These are phyloP conservation scores for Coriaria nepalensis DNA, from an alignment of 306 rosid genomes.

Conservation along the genomic window DNA sequence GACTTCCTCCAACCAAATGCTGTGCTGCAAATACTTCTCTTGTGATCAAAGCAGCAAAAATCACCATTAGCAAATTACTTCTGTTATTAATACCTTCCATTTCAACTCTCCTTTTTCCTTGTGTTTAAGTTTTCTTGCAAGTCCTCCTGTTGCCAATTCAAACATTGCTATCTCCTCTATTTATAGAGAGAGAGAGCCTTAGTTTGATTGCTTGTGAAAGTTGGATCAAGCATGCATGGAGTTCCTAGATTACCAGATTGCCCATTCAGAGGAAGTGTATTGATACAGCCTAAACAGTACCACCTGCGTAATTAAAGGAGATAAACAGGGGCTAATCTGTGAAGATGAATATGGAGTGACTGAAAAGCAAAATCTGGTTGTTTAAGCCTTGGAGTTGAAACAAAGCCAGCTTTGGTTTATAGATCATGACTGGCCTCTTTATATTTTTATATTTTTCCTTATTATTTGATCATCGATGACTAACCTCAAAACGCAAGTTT, in stretches of 20 bases:
- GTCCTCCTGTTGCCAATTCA: too few relatives aligned
- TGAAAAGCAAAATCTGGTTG: constrained; percentile 23
- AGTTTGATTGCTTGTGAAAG: too few relatives aligned
- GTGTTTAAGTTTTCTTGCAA: neutral
- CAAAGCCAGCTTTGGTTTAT: constrained; percentile 8
- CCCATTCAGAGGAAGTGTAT: too few relatives aligned
- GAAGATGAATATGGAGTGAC: constrained; percentile 22
- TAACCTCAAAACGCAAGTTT: too few relatives aligned
- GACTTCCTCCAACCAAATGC: constrained; percentile 70
- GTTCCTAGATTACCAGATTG: too few relatives aligned
- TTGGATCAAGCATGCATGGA: too few relatives aligned
- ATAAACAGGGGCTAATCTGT: neutral
- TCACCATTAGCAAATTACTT: constrained; percentile 29
- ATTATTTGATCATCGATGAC: too few relatives aligned
- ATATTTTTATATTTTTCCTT: too few relatives aligned
- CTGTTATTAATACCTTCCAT: constrained; percentile 39
- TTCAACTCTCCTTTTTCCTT: neutral
- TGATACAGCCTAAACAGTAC: too few relatives aligned
- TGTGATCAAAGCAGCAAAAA: constrained; percentile 20
- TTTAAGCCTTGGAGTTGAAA: constrained; percentile 38
- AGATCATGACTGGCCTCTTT: too few relatives aligned
- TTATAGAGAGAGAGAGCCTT: too few relatives aligned
- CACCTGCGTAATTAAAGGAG: constrained; percentile 6
- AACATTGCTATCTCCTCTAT: too few relatives aligned
- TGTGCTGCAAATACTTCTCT: constrained; percentile 30